These are phyloP conservation scores for Skeletonema menzelii DNA, from an alignment of 108 stramenopile genomes.

Conservation along the genomic window DNA sequence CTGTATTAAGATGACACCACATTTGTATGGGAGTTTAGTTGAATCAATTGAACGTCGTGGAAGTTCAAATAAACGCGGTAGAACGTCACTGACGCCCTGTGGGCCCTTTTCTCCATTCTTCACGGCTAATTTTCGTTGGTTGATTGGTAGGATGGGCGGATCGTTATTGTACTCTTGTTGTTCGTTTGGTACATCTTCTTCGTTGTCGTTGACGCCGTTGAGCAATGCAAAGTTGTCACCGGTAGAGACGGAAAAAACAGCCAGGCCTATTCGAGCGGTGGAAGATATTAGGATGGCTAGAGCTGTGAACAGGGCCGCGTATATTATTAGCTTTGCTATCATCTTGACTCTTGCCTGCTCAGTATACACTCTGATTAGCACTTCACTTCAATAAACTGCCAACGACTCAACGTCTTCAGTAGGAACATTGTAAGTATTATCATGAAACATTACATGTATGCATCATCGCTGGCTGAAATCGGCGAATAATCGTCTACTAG, in stretches of 20 bases:
- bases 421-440: no score
- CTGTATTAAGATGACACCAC: slow-evolving; percentile 33
- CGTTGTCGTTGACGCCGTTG: neutral
- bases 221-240: neutral
- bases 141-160: slow-evolving; percentile 13
- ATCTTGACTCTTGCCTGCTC: neutral
- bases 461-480: no score
- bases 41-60: slow-evolving; percentile 29
- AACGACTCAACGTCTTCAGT: no score
- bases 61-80: slow-evolving; percentile 8
- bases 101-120: slow-evolving; percentile 4
- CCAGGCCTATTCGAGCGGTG: neutral
- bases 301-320: neutral
- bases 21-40: slow-evolving; percentile 20
- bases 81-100: slow-evolving; percentile 8
- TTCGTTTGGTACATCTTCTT: neutral
- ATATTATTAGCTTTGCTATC: neutral
- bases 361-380: no score
- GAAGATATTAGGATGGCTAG: slow-evolving; percentile 8
- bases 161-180: neutral
- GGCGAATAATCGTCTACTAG: no score
- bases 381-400: no score
- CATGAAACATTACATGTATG: no score
- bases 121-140: slow-evolving; percentile 13
- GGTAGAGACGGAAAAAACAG: neutral